Evolutionary conservation across 1,284 basidiomycete species (phyloP).

Genomic region (Ustilago hordei): DNA sequence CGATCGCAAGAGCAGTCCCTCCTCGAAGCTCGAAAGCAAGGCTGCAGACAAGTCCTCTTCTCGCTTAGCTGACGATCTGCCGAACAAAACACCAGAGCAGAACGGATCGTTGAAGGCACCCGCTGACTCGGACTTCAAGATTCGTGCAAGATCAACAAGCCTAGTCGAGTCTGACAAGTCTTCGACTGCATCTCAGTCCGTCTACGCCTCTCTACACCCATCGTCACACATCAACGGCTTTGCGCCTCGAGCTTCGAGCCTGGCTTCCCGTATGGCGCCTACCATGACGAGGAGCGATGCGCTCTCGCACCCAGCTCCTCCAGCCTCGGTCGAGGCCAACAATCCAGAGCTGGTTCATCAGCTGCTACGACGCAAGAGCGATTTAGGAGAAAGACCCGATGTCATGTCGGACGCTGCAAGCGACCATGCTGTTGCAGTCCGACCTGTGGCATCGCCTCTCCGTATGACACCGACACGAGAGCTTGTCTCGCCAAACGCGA

Average conservation of each 20-base stretch:
- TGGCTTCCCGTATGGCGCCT: constrained; percentile 11
- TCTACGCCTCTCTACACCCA: constrained; percentile 27
- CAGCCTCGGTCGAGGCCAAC: constrained; percentile 49
- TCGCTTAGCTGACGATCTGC: background rate
- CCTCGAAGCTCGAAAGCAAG: constrained; percentile 1
- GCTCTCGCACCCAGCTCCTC: constrained; percentile 52
- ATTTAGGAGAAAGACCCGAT: constrained; percentile 27
- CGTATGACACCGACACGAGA: constrained; percentile 22
- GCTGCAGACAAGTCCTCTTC: background rate
- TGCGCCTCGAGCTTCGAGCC: constrained; percentile 34
- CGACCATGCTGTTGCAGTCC: constrained; percentile 45
- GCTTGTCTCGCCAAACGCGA: constrained; percentile 3
- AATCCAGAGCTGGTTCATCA: constrained; percentile 52
- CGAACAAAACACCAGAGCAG: background rate
- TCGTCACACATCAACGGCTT: constrained; percentile 23
- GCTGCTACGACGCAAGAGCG: constrained; percentile 54
- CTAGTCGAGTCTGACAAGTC: constrained; percentile 35
- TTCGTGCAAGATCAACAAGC: constrained; percentile 38
- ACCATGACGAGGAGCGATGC: constrained; percentile 49
- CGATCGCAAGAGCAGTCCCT: constrained; percentile 15
- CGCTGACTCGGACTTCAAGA: constrained; percentile 24
- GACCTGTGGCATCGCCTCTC: constrained; percentile 29
- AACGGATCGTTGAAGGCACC: constrained; percentile 12
- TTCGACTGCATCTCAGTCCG: constrained; percentile 27
- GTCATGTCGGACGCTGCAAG: constrained; percentile 44